Evolutionary conservation across 1,139 yeast genomes (phyloP).

Genomic region (Candida albicans): DNA sequence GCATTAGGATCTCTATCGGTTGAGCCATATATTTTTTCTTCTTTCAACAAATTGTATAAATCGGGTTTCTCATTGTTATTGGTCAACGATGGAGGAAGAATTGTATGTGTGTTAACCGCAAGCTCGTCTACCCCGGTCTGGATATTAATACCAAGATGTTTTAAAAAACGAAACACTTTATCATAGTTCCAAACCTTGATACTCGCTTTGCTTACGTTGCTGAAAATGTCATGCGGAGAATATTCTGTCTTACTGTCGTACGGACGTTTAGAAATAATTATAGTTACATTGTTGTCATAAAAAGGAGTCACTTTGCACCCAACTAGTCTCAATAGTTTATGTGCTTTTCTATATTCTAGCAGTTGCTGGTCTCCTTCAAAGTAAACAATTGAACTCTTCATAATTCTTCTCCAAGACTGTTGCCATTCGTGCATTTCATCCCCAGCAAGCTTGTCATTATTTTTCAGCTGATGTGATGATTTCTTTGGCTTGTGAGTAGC

Average conservation of each 20-base stretch:
- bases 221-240: constrained; percentile 61
- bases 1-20: constrained; percentile 88
- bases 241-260: constrained; percentile 25
- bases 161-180: constrained; percentile 77
- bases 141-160: constrained; percentile 57
- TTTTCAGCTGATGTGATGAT: constrained; percentile 9
- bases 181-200: constrained; percentile 89
- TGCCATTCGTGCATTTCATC: constrained; percentile 74
- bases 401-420: constrained; percentile 73
- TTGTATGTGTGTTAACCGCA: constrained; percentile 11
- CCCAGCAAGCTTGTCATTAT: constrained; percentile 35
- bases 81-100: constrained; percentile 10
- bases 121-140: constrained; percentile 20
- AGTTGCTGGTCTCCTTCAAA: constrained; percentile 67
- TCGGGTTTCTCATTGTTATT: constrained; percentile 21
- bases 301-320: constrained; percentile 73
- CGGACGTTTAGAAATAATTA: constrained; percentile 67
- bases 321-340: constrained; percentile 52
- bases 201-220: constrained; percentile 57
- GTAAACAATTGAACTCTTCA: constrained; percentile 73
- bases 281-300: constrained; percentile 76
- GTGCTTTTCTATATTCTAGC: constrained; percentile 55
- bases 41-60: constrained; percentile 69
- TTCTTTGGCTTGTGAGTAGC: constrained; percentile 4
- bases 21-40: constrained; percentile 84